Evolutionary conservation across 495 filamentous ascomycete species (phyloP), one percentile per base, ranked within the genome.

Genomic region (Chaetomium tenue): DNA sequence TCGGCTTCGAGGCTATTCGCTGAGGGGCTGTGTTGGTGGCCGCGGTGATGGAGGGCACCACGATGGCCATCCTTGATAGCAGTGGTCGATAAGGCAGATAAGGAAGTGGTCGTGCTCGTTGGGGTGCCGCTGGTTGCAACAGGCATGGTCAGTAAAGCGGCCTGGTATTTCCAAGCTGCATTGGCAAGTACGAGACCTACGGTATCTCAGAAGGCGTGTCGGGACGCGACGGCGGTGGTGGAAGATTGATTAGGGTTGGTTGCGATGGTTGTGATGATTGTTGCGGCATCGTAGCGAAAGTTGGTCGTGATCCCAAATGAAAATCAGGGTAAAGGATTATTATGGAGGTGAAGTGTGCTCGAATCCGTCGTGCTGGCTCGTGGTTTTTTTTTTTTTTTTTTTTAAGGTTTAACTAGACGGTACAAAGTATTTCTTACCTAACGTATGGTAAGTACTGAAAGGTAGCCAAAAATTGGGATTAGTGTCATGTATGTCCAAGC

Each of bases 61-160:
- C 89, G 88, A 67, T 95, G 91, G 63, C 92, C 92, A 69, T 97
- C 92, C 77, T 95, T 97, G 80, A 94, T 94, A 54, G 92, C 92
- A 7, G 91, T 93, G 30, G 92, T 97, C 22, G 90, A 93, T 39
- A 96, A 83, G 15, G 89, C 88, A 22, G 90, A 94, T 64, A 97
- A 85, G 26, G 91, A 91, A 13, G 91, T 93, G 7, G 89, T 93
- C 28, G 88, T 87, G 60, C 89, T 93, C 66, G 91, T 95, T 4
- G 92, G 92, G n/a, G 92, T 97, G 66, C 92, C 92, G 63, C 92
- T 96, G 69, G 23, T 52, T 37, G 55, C 59, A 51, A 54, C 25
- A 50, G 8, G 30, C 47, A 66, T 22, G 56, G 26, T 58, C 23
- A 59, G 68, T n/a, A n/a, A 63, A 58, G 23, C 18, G 12, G 23